These are phyloP conservation scores for Rosellinia necatrix DNA, from an alignment of 2,329 filamentous ascomycete genomes.

Conservation along the genomic window DNA sequence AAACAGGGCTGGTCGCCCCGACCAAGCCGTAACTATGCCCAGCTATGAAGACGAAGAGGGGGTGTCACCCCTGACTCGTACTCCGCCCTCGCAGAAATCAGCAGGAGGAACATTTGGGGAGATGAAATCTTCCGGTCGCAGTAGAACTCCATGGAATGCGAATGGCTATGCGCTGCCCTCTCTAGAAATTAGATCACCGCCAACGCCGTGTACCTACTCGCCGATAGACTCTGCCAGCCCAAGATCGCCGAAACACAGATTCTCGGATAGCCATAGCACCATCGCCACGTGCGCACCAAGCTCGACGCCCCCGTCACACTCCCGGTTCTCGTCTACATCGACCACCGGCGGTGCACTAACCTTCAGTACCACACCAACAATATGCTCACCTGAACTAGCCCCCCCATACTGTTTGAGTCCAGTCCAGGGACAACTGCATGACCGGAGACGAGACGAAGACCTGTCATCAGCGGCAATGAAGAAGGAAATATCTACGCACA, in stretches of 20 bases:
- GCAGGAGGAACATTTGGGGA: conserved; percentile 37
- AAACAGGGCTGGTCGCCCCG: conserved; percentile 26
- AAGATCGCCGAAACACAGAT: conserved; percentile 48
- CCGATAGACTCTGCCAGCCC: conserved; percentile 38
- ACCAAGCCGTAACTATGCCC: conserved; percentile 32
- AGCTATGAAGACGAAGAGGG: conserved; percentile 33
- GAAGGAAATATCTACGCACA: conserved; percentile 22
- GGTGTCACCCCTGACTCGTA: conserved; percentile 37
- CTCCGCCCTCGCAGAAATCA: conserved; percentile 33
- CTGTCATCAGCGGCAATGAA: conserved; percentile 21
- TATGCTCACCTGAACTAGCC: conserved; percentile 45
- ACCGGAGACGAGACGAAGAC: conserved; percentile 27
- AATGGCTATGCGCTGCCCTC: conserved; percentile 53
- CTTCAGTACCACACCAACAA: conserved; percentile 43
- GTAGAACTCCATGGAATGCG: conserved; percentile 57
- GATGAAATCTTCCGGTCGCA: conserved; percentile 39
- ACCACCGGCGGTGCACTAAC: conserved; percentile 51
- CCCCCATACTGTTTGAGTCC: too few species aligned
- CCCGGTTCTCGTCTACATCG: conserved; percentile 58
- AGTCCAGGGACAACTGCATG: too few species aligned
- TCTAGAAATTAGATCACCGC: not conserved
- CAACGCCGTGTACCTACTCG: conserved; percentile 5
- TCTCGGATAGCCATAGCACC: conserved; percentile 58
- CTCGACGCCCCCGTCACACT: conserved; percentile 52
- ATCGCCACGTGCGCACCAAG: conserved; percentile 56